Evolutionary conservation across 139 green algal species (phyloP).

Genomic region (Bryopsis sp.): DNA sequence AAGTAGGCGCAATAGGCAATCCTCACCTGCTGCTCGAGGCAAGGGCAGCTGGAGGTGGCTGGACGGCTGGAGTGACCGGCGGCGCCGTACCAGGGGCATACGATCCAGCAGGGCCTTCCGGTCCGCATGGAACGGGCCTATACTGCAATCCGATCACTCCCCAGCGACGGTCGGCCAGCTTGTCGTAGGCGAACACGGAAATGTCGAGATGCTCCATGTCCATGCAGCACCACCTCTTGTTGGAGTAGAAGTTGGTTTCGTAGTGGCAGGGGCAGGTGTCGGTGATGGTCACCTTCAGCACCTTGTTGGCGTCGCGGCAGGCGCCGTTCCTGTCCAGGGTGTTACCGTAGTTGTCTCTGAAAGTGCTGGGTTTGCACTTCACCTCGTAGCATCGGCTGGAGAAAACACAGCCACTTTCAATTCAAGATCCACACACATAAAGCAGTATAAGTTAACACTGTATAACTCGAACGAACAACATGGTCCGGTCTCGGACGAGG

Average conservation of each 20-base stretch:
- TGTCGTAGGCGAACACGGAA: not conserved
- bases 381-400: constrained; percentile 20
- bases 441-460: not conserved
- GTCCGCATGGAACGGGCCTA: not conserved
- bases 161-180: constrained; percentile 8
- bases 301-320: constrained; percentile 13
- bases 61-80: too few species aligned
- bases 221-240: constrained; percentile 14
- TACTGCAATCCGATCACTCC: constrained; percentile 17
- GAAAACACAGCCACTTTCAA: not conserved
- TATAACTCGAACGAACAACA: too few species aligned
- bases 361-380: not conserved
- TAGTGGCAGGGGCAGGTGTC: constrained; percentile 20
- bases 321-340: not conserved
- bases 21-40: too few species aligned
- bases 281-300: constrained; percentile 6
- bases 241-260: constrained; percentile 18
- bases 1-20: too few species aligned
- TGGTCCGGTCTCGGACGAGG: too few species aligned
- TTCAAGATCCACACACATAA: not conserved
- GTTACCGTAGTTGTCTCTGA: constrained; percentile 18
- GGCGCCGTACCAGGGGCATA: too few species aligned
- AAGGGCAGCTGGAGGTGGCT: too few species aligned
- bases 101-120: not conserved
- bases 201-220: constrained; percentile 14